Evolutionary conservation across 2,329 filamentous ascomycete genomes (phyloP).

Genomic region (Xylariaceae sp.): DNA sequence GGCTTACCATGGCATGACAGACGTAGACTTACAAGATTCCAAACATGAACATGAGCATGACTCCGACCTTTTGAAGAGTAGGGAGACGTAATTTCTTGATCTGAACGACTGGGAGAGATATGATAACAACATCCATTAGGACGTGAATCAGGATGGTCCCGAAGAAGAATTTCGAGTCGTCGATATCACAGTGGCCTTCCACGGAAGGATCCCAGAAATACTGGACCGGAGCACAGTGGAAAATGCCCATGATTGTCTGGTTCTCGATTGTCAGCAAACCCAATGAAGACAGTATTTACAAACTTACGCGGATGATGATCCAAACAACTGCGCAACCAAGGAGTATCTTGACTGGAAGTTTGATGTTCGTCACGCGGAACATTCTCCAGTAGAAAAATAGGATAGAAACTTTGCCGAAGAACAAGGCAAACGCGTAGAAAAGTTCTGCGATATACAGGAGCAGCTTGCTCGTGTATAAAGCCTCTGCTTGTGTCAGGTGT

Average conservation of each 20-base stretch:
- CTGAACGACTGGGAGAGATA: slow-evolving; percentile 27
- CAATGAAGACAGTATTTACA: not conserved
- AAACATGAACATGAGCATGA: slow-evolving; percentile 25
- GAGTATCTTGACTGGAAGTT: slow-evolving; percentile 23
- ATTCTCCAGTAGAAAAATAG: slow-evolving; percentile 27
- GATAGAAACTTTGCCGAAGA: slow-evolving; percentile 26
- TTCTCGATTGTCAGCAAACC: not conserved
- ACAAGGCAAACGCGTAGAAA: slow-evolving; percentile 25
- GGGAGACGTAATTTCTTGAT: slow-evolving; percentile 26
- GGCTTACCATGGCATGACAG: not conserved
- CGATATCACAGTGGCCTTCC: slow-evolving; percentile 24
- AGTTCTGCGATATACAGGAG: slow-evolving; percentile 24
- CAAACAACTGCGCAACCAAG: slow-evolving; percentile 19
- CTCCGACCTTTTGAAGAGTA: slow-evolving; percentile 23
- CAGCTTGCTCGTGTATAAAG: slow-evolving; percentile 8
- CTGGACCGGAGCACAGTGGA: slow-evolving; percentile 30
- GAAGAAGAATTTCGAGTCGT: slow-evolving; percentile 29
- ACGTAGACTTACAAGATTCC: slow-evolving; percentile 20
- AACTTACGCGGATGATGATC: slow-evolving; percentile 21
- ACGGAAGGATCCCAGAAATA: slow-evolving; percentile 28
- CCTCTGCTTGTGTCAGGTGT: slow-evolving; percentile 1
- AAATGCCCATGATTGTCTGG: slow-evolving; percentile 26
- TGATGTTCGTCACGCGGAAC: slow-evolving; percentile 24
- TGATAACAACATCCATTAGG: slow-evolving; percentile 27
- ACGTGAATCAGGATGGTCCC: slow-evolving; percentile 28